Evolutionary conservation across 179 eudicot species (phyloP), one percentile per base, ranked within the genome.

Genomic region (Gypsophila paniculata): DNA sequence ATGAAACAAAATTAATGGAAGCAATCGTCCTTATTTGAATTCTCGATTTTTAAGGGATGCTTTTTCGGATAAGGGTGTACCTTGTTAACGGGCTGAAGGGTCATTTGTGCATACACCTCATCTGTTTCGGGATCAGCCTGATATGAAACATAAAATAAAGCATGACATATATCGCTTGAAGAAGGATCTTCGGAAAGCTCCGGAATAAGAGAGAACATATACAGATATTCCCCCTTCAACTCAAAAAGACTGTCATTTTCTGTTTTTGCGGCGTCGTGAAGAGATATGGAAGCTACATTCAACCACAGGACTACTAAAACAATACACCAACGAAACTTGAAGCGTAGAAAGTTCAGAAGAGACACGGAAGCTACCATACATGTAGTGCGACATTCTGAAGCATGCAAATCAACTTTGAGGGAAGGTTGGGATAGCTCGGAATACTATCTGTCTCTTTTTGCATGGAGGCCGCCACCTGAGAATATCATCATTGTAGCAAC

Each of bases 61-160:
- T 19, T 54, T 17, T 65, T 19, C 4, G 73, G 34, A 25, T 19
- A 65, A 70, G 25, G 49, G 70, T 78, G 63, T 79, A 91, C 99
- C 83, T 88, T 91, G 81, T 65, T 90, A 76, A 94, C 97, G 32
- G 99, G 96, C 80, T 90, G 97, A 79, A 94, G 99, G 62, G 97
- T 94, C 99, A 94, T 91, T 78, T 94, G 97, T 13, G 99, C 99
- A 80, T 94, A 94, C 21, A 94, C 99, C 85, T 94, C 99, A 74
- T 94, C 99, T 1, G 94, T 90, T 83, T 94, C 99, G 17, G 85
- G 76, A 85, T 94, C 99, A 82, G 99, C 99, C 99, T 94, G 82
- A 29, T n/a, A 34, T 62, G 69, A 44, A 36, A 34, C 64, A 72
- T 9, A 21, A 65, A 38, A 34, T 23, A 59, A 73, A 63, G 15